Evolutionary conservation across 2,329 filamentous ascomycete genomes (phyloP), one percentile per base, ranked within the genome.

Genomic region (Aureobasidium namibiae): DNA sequence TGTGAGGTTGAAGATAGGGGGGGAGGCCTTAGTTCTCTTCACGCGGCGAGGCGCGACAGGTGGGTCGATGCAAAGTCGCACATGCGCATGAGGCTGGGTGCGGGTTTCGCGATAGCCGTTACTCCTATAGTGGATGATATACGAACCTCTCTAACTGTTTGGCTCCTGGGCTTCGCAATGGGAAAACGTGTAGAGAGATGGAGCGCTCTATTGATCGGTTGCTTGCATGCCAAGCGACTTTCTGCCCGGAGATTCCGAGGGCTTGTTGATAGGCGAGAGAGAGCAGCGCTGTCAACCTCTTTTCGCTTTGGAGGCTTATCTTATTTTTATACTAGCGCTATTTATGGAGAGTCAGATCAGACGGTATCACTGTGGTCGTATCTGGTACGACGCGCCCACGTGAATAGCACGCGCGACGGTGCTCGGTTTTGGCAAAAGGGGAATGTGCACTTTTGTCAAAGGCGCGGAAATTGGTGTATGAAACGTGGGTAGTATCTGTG

Each of bases 31-130:
- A 54, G 33, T 33, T 42, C 24, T 54, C 36, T 42, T 42, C 23
- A 54, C 36, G n/a, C 21, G 50, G 50, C 42, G 36, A 54, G 42
- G 50, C 50, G 50, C 50, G 50, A 54, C 50, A 54, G 36, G 50
- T 42, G 50, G 50, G 38, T 42, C 36, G 36, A 31, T 42, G 38
- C 50, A n/a, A 42, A 31, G 24, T 54, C 36, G 50, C 26, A 24
- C 26, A n/a, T 38, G 50, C 26, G 24, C 36, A 16, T 50, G 50
- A 54, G 26, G 38, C 26, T 42, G 33, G 34, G 31, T 7, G 4
- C 5, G 48, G 7, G 14, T 38, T 16, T 45, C 9, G 48, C 8
- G n/a, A 52, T 29, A 39, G 5, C 34, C 14, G 33, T 29, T 29
- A 29, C 34, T 39, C 34, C 48, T 52, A 33, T 21, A 41, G 50